Evolutionary conservation across 768 basidiomycete species (phyloP), one percentile per base, ranked within the genome.

Genomic region (Amanita muscaria): DNA sequence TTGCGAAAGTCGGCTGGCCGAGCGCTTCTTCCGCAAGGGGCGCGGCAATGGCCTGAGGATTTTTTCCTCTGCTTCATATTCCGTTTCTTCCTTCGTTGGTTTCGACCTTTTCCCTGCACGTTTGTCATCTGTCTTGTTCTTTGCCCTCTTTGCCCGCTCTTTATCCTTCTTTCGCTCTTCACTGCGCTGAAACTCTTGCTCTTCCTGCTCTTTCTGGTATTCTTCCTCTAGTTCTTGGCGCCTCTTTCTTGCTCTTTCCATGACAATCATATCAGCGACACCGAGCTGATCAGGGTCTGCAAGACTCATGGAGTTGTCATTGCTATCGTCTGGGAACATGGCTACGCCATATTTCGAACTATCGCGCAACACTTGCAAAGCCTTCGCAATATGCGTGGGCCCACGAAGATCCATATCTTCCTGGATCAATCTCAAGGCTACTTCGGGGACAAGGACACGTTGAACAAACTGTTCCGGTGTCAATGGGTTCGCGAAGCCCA

Each of bases 371-470:
- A 87, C 76, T 16, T 62, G 55, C 9, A 83, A 54, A 0, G 86
- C 88, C 34, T 68, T 56, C 14, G 63, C 51, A 39, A 59, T 52
- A 1, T 63, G 67, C 0, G 60, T 54, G 3, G 67, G 60, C 2
- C 68, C 69, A 32, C 61, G 54, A 9, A 81, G 61, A 1, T 56
- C 48, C 54, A 74, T 74, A 57, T 98, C 92, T 47, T 84, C 70
- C 67, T 79, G 79, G 49, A 97, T 88, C n/a, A 98, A 76, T 18
- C 74, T 68, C 31, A 83, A 68, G 1, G 83, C 88, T 0, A 83
- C 78, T 63, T 97, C 93, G 1, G 94, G 94, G 2, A 97, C 79
- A n/a, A 98, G 74, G 23, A 97, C 73, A 12, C 81, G 80, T 30
- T 84, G 79, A 29, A 90, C 70, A 56, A 92, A 94, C 47, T 89